Evolutionary conservation across 192 early-diverging fungal genomes (phyloP), one percentile per base, ranked within the genome.

Genomic region (Glomus cerebriforme): DNA sequence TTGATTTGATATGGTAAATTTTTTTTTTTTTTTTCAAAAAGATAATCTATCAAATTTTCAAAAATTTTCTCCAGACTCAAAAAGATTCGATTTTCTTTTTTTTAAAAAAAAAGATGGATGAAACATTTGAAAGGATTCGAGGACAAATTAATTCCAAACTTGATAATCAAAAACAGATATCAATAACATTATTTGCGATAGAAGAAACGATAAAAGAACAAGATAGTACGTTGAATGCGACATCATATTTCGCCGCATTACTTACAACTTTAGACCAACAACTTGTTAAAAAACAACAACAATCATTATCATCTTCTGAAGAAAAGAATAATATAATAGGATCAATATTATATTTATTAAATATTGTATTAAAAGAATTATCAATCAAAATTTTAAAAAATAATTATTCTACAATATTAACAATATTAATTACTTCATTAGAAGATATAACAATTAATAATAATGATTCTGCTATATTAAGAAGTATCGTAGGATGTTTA

Each of bases 181-280:
- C 63, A 31, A 19, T 29, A 31, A 65, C 27, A 29, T 75, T 66
- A 43, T 69, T 15, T 77, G 85, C 85, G 45, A 69, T 89, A 58
- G 83, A 86, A 67, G 90, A 95, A 83, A 94, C 94, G 31, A 90
- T 98, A 77, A 83, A 82, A 27, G 97, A 98, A 81, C 92, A 96
- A 80, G 81, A 86, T 47, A 88, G 87, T 19, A 75, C 86, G 35
- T 85, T 90, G 39, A 89, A 87, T 39, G 93, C 97, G 6, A 88
- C 93, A 32, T 93, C 95, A 29, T 98, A 98, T 83, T 97, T 97
- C 91, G 95, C 92, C 19, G 92, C 94, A 29, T 85, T 98, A 81
- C 91, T 85, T 83, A 88, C 84, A n/a, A 89, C 86, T 49, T 80
- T 87, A 71, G 87, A 81, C 73, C 87, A 77, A 81, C 90, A 81